Conservation (phyloP, 257 asterid genomes). For the Solanum clarkiae region DNA sequence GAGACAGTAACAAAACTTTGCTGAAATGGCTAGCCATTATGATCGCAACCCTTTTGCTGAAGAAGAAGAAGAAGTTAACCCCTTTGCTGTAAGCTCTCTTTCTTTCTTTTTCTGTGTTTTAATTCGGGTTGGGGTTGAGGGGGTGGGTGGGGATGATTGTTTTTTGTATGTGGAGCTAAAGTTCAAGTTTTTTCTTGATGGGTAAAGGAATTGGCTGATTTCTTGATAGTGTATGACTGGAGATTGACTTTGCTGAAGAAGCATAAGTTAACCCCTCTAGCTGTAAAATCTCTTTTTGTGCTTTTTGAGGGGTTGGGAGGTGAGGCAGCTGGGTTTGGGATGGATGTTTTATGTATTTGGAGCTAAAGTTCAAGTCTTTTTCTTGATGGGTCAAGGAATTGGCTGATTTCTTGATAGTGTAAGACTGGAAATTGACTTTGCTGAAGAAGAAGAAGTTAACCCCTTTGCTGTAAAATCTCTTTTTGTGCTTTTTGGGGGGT, state of each 20-base stretch:
- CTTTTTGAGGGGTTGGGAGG: background rate
- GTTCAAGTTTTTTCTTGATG: background rate
- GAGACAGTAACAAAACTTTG: background rate
- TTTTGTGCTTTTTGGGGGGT: background rate
- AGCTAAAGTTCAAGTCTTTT: background rate
- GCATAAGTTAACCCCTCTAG: constrained; percentile 9
- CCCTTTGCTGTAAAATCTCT: constrained; percentile 7
- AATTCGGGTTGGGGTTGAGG: no score
- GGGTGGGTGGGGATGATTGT: background rate
- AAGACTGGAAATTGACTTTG: background rate
- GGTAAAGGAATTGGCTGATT: background rate
- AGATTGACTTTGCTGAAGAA: background rate
- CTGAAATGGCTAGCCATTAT: background rate
- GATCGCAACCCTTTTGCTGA: constrained; percentile 9
- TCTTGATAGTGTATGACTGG: background rate
- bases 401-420: background rate
- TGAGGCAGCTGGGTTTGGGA: background rate
- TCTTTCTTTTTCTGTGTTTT: background rate
- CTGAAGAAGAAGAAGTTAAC: constrained; percentile 9
- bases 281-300: background rate
- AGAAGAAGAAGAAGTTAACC: constrained; percentile 14
- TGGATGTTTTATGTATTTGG: background rate
- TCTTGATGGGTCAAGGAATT: background rate
- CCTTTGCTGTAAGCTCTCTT: constrained; percentile 6
- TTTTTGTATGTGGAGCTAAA: background rate